Evolutionary conservation across 2,329 filamentous ascomycete genomes (phyloP).

Genomic region (Botryosphaeria dothidea): DNA sequence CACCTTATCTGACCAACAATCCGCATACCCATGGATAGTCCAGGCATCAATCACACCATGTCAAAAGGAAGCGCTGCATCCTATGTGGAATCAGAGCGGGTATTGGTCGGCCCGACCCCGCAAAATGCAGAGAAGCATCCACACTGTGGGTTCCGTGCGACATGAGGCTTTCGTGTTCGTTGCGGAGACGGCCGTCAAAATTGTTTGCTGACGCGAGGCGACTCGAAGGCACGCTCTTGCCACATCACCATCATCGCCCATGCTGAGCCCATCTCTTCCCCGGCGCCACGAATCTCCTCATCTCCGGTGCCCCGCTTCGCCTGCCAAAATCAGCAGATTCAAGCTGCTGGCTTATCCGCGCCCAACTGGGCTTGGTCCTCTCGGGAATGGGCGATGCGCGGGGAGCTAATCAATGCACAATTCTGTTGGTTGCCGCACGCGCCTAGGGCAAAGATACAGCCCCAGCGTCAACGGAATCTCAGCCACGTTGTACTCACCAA

Average conservation of each 20-base stretch:
- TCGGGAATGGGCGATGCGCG: background rate
- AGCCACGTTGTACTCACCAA: too few relatives aligned
- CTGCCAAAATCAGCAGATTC: background rate
- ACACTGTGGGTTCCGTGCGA: background rate
- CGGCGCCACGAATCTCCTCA: background rate
- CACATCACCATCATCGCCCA: background rate
- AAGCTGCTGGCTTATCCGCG: background rate
- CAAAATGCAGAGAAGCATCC: background rate
- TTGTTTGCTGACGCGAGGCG: background rate
- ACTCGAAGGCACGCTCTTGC: background rate
- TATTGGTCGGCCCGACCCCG: conserved; percentile 10
- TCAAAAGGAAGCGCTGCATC: too few relatives aligned
- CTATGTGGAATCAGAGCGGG: background rate
- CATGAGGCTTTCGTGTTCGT: background rate
- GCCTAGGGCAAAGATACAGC: too few relatives aligned
- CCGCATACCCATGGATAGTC: too few relatives aligned
- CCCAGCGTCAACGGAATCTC: too few relatives aligned
- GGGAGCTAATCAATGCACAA: background rate
- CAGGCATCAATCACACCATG: too few relatives aligned
- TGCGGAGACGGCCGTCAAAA: background rate
- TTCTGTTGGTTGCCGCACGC: background rate
- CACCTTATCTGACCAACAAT: background rate
- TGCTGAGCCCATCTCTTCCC: background rate
- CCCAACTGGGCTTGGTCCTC: too few relatives aligned
- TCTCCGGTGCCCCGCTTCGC: background rate